phyloP scores from a whole-genome alignment of 2,329 filamentous ascomycete species.

The Paracorniculantispora psalliotae region DNA sequence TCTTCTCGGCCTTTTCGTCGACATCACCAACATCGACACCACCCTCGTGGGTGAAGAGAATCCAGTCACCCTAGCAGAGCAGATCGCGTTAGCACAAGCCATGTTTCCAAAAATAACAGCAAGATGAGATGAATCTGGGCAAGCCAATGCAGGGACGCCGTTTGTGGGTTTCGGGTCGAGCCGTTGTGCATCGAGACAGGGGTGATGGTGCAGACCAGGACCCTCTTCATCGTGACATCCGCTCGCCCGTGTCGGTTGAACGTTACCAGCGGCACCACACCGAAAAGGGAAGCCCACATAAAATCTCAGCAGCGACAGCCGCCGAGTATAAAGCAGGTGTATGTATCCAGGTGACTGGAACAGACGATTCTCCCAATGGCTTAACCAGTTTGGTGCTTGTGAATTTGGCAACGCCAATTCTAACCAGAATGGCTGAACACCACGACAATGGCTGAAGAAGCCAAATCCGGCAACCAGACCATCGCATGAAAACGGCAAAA shows the following conservation, averaged over 20 bases:
- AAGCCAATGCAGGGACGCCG: conserved; percentile 11
- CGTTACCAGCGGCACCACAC: conserved; percentile 23
- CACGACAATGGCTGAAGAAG: conserved; percentile 2
- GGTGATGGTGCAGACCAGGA: conserved; percentile 12
- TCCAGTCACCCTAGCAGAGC: conserved; percentile 82
- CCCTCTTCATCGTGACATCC: conserved; percentile 32
- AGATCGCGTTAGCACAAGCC: conserved; percentile 31
- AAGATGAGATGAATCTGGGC: background rate
- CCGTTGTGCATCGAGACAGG: conserved; percentile 10
- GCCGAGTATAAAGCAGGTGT: conserved; percentile 3
- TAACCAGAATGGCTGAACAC: background rate
- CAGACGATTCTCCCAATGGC: background rate
- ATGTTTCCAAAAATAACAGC: background rate
- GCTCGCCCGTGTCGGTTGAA: conserved; percentile 31
- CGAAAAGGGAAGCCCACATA: conserved; percentile 13
- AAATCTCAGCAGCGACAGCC: background rate
- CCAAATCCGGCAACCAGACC: conserved; percentile 2
- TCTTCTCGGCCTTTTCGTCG: conserved; percentile 97
- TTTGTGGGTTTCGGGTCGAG: conserved; percentile 13
- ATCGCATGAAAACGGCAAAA: no score
- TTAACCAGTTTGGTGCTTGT: background rate
- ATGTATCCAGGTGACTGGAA: background rate
- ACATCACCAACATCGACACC: conserved; percentile 99
- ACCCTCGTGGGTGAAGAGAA: conserved; percentile 99
- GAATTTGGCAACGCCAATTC: background rate